Conservation (phyloP, 352 stramenopile genomes). For the Pythium oligandrum region DNA sequence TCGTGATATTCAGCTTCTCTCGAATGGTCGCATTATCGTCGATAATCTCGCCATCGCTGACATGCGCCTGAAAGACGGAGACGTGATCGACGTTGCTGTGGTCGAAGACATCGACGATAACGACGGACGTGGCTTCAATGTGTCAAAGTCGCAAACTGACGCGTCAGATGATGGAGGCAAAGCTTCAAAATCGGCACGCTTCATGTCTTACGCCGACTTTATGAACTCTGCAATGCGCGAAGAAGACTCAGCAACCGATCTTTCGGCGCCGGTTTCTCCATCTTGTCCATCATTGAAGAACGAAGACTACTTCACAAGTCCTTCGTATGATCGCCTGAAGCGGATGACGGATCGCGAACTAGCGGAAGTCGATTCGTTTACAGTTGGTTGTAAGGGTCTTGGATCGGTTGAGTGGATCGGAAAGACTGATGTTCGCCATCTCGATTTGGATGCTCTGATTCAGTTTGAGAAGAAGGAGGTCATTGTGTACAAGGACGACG, state of each 20-base stretch:
- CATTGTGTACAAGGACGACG: slow-evolving; percentile 80
- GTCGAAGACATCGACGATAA: slow-evolving; percentile 29
- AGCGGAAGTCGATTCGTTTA: slow-evolving; percentile 65
- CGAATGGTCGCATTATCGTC: slow-evolving; percentile 54
- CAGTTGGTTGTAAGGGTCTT: slow-evolving; percentile 72
- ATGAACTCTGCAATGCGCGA: slow-evolving; percentile 50
- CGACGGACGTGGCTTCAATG: background rate
- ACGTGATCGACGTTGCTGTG: slow-evolving; percentile 65
- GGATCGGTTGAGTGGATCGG: slow-evolving; percentile 80
- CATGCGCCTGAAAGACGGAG: slow-evolving; percentile 54
- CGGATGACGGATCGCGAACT: slow-evolving; percentile 72
- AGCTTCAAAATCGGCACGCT: slow-evolving; percentile 22
- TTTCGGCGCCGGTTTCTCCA: slow-evolving; percentile 24
- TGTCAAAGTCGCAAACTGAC: background rate
- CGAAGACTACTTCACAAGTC: slow-evolving; percentile 73
- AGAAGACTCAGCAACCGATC: slow-evolving; percentile 24
- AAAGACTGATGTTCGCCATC: slow-evolving; percentile 69
- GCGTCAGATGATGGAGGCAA: background rate
- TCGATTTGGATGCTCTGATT: slow-evolving; percentile 76
- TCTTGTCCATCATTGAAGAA: slow-evolving; percentile 70
- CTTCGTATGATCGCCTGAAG: slow-evolving; percentile 61
- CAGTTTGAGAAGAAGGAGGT: slow-evolving; percentile 84
- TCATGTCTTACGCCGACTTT: slow-evolving; percentile 82
- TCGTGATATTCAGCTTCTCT: slow-evolving; percentile 54
- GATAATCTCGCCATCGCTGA: slow-evolving; percentile 39